phyloP scores from a whole-genome alignment of 2,329 filamentous ascomycete genomes.

The Akanthomyces muscarius region DNA sequence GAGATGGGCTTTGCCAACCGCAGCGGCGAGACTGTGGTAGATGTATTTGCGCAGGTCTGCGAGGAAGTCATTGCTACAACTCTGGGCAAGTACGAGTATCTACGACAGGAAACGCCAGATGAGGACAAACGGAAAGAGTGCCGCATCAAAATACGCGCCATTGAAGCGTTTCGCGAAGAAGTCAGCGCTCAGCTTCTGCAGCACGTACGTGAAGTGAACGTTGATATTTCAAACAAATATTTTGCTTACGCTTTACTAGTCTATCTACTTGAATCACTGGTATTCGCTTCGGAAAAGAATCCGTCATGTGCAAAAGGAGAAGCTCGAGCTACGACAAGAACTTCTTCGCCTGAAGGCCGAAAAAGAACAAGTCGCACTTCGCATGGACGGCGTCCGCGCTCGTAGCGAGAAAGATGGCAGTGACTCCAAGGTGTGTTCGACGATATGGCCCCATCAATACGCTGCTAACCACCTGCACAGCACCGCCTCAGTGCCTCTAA shows the following conservation, averaged over 20 bases:
- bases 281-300: slow-evolving; percentile 56
- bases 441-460: too few species aligned
- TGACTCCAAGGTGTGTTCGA: slow-evolving; percentile 48
- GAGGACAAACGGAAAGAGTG: slow-evolving; percentile 49
- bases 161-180: slow-evolving; percentile 57
- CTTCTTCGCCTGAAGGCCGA: slow-evolving; percentile 57
- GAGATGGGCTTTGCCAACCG: slow-evolving; percentile 53
- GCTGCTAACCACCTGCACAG: slow-evolving; percentile 21
- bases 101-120: slow-evolving; percentile 36
- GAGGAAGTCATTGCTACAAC: slow-evolving; percentile 55
- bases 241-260: slow-evolving; percentile 30
- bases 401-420: slow-evolving; percentile 46
- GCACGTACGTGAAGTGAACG: slow-evolving; percentile 44
- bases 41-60: slow-evolving; percentile 59
- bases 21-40: slow-evolving; percentile 56
- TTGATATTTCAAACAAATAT: neutral
- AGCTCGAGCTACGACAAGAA: slow-evolving; percentile 53
- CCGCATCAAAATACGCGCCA: slow-evolving; percentile 50
- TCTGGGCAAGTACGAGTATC: slow-evolving; percentile 45
- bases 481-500: slow-evolving; percentile 53
- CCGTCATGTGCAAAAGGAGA: slow-evolving; percentile 54
- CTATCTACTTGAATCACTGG: slow-evolving; percentile 56
- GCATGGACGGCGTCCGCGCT: slow-evolving; percentile 59
- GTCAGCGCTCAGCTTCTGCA: slow-evolving; percentile 52
- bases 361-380: slow-evolving; percentile 57